Conservation (phyloP, 495 filamentous ascomycete species). For the Trichoderma reesei region DNA sequence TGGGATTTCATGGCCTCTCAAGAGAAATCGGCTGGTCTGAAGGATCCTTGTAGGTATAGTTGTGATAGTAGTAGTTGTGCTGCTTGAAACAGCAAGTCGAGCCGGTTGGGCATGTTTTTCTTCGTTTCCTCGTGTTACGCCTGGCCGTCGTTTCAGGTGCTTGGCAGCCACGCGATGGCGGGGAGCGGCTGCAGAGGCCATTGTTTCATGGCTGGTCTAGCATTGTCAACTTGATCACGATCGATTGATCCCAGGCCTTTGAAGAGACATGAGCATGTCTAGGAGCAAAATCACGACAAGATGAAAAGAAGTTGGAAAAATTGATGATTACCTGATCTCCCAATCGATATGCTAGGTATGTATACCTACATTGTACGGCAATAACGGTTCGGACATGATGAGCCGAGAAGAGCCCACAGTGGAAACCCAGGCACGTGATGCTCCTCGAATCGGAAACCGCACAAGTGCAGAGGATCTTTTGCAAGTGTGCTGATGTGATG, state of each 20-base stretch:
- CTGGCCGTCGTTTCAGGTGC: slow-evolving; percentile 1
- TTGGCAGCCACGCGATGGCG: neutral
- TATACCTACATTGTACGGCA: no score
- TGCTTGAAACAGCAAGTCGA: neutral
- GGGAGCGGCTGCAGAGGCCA: neutral
- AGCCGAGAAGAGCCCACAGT: slow-evolving; percentile 8
- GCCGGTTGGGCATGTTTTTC: neutral
- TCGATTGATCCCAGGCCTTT: neutral
- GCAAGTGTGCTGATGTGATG: neutral
- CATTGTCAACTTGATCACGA: neutral
- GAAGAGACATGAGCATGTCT: no score
- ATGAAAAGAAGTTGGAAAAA: no score
- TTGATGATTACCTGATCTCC: no score
- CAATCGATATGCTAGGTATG: no score
- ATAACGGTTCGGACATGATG: neutral
- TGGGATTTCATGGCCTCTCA: neutral
- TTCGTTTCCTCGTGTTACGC: neutral
- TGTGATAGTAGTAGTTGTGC: no score
- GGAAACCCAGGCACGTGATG: slow-evolving; percentile 1
- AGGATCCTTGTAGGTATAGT: no score
- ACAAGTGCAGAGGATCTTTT: neutral
- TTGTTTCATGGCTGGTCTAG: neutral
- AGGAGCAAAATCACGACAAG: no score
- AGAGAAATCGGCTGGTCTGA: no score
- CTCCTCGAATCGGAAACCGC: neutral